Conservation (phyloP, 257 asterid species). For the Forsythia viridissima region DNA sequence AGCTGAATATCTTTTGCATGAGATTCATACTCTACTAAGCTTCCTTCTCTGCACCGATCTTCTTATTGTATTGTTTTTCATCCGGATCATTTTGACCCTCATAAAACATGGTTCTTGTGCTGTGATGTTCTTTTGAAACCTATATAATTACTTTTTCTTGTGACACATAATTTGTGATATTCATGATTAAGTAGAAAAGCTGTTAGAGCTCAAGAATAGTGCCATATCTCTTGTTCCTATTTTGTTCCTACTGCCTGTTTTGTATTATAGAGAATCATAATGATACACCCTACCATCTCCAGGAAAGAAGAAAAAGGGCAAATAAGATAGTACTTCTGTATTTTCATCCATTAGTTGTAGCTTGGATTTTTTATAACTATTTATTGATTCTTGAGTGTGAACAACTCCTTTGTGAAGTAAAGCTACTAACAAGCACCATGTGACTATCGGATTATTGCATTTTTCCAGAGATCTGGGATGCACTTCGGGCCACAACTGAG, state of each 20-base stretch:
- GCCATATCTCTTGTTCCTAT: neutral
- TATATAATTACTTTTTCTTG: neutral
- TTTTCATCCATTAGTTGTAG: neutral
- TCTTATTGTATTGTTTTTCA: too few relatives aligned
- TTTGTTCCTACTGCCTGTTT: neutral
- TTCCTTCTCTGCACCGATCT: too few relatives aligned
- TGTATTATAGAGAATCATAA: neutral
- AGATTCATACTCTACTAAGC: neutral
- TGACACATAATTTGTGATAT: too few relatives aligned
- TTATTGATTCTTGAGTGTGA: neutral
- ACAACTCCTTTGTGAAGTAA: neutral
- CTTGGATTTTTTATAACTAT: too few relatives aligned
- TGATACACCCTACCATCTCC: neutral
- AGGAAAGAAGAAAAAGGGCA: neutral
- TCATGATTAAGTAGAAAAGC: neutral
- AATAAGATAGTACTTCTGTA: neutral
- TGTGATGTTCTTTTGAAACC: too few relatives aligned
- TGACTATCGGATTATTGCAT: neutral
- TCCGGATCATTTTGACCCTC: too few relatives aligned
- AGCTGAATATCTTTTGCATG: neutral
- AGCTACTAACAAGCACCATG: neutral
- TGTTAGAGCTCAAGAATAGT: neutral
- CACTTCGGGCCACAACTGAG: slow-evolving; percentile 88
- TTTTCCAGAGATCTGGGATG: slow-evolving; percentile 89
- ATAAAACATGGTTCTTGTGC: too few relatives aligned